Evolutionary conservation across 257 asterid genomes (phyloP), one percentile per base, ranked within the genome.

Genomic region (Asclepias syriaca): DNA sequence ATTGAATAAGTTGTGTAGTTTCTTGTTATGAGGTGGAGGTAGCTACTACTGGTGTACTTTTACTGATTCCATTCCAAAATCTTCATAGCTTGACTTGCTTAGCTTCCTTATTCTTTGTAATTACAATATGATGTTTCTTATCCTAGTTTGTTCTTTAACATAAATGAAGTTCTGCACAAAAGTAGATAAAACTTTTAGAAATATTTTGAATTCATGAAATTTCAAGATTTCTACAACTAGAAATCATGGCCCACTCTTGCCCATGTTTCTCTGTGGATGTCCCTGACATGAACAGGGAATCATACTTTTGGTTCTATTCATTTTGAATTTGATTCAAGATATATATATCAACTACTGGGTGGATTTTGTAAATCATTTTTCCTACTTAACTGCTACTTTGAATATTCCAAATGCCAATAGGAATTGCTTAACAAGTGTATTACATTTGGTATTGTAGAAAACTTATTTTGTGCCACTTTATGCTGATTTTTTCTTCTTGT

Each of bases 401-500:
- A 29, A 16, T 68, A 40, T 5, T 32, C 12, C 21, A 32, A 3
- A 32, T 69, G 29, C 50, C 13, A n/a, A n/a, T 39, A 13, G 51
- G 19, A 32, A 32, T 6, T 16, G 1, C 6, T 61, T 5, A 29
- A 12, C 46, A 18, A 15, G 2, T n/a, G n/a, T n/a, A n/a, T n/a
- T n/a, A n/a, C n/a, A n/a, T n/a, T 15, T 15, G 0, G 15, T 18
- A 6, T 15, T 32, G 24, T 58, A 15, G 46, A 40, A 51, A 40
- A 29, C 55, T 8, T 74, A 22, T 22, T 43, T 21, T 40, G 8
- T 43, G 64, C 60, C 66, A 55, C 64, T 74, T 77, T 72, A 69
- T 65, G 24, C 54, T 57, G 69, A 48, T 51, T 73, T 76, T 46
- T 78, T 75, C 51, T 73, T 79, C 79, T 83, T 82, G 50, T 85